phyloP scores from a whole-genome alignment of 192 early-diverging fungal genomes.

The Coemansia sp. region DNA sequence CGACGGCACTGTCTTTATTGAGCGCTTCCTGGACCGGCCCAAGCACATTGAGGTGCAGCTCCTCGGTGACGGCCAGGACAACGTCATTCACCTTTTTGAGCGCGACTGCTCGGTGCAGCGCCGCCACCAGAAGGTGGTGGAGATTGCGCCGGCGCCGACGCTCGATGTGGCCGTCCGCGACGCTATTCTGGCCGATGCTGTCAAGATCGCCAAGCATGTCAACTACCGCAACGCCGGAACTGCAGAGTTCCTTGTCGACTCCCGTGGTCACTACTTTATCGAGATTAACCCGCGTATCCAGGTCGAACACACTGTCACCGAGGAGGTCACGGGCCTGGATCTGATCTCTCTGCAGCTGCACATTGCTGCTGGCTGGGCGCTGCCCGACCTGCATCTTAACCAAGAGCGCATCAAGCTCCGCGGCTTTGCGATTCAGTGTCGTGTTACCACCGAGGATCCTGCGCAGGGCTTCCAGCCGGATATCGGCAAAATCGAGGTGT shows the following conservation, averaged over 20 bases:
- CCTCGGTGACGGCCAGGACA: conserved; percentile 81
- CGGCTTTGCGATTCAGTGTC: conserved; percentile 93
- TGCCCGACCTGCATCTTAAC: conserved; percentile 74
- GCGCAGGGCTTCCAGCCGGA: conserved; percentile 93
- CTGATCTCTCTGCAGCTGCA: conserved; percentile 92
- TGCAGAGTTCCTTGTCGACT: conserved; percentile 93
- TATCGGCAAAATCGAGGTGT: conserved; percentile 93
- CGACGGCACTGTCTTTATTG: conserved; percentile 93
- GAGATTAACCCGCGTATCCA: conserved; percentile 98
- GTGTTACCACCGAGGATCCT: conserved; percentile 96
- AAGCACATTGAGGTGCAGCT: conserved; percentile 98
- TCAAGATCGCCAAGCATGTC: conserved; percentile 84
- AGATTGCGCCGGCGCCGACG: conserved; percentile 84
- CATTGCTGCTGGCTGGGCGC: conserved; percentile 83
- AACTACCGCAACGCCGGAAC: conserved; percentile 97
- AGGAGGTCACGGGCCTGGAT: conserved; percentile 96
- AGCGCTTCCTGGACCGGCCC: conserved; percentile 88
- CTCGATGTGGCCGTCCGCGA: conserved; percentile 65
- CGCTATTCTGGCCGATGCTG: conserved; percentile 82
- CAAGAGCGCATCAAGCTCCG: conserved; percentile 80
- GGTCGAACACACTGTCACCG: conserved; percentile 98
- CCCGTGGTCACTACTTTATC: conserved; percentile 92
- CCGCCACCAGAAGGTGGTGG: conserved; percentile 96
- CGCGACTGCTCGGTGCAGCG: conserved; percentile 98
- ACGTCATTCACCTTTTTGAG: conserved; percentile 88